Evolutionary conservation across 108 stramenopile species (phyloP), one percentile per base, ranked within the genome.

Genomic region (Skeletonema potamos): DNA sequence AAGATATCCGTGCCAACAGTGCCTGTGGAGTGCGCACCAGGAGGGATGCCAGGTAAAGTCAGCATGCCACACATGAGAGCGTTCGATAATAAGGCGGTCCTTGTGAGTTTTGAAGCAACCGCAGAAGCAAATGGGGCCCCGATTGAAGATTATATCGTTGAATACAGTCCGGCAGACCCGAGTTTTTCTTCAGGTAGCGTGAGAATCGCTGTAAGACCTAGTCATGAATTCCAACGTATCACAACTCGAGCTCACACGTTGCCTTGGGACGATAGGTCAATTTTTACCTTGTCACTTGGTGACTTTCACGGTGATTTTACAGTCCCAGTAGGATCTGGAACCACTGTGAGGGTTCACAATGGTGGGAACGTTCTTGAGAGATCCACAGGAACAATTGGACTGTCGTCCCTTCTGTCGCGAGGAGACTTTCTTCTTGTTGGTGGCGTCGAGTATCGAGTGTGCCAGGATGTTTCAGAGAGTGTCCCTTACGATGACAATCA

Each of bases 231-330:
- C 41, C 88, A 89, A 61, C 68, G 82, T 32, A 72, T 89, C 36
- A 75, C 68, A 34, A 86, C 88, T 62, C 57, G 68, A 44, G 88
- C 86, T 30, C 88, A 89, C 60, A 86, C 81, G 17, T 36, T 82
- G 17, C 85, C 87, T 1, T 88, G 83, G 83, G 75, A 51, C 34
- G 55, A 46, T 41, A 30, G 30, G 48, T 82, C 84, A 0, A 73
- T 67, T 17, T 89, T 89, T 67, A 80, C 85, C 32, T 56, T 89
- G 27, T 89, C 88, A 11, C 68, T 87, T 24, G 86, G 84, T 5
- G 74, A 82, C 69, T 89, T 81, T 68, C 79, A 84, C 30, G 88
- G 88, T 18, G 83, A 84, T 51, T 89, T 82, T 62, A 77, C 68
- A 17, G 56, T 71, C 6, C 36, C 76, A 15, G 65, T 87, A 54